Evolutionary conservation across 1,284 basidiomycete genomes (phyloP), one percentile per base, ranked within the genome.

Genomic region (Cystobasidium slooffiae): DNA sequence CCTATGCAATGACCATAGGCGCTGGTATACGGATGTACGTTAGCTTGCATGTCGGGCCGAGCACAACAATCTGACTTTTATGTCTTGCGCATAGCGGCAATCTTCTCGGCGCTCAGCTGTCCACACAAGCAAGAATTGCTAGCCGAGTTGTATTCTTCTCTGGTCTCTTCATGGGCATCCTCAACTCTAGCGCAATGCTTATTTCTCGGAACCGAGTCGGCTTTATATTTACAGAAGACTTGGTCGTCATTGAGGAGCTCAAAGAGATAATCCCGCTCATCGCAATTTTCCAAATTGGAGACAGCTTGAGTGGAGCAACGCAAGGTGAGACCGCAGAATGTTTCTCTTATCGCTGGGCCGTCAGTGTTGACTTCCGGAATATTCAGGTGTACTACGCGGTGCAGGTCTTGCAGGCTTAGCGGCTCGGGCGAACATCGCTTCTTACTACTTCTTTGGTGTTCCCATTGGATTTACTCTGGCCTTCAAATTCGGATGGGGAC

Each of bases 201-300:
- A 82, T 84, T 9, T 84, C 84, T 7, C 87, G 87, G 83, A 82
- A 90, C 76, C 88, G 88, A 0, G 90, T 87, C 76, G 90, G 89
- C 0, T 88, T 88, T 77, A 80, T 91, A 10, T 91, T 89, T 82
- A 90, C 88, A 77, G 86, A 89, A 66, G 89, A 91, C 75, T 79
- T 82, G 16, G 84, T 85, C 3, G 89, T 91, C 10, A 87, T 87
- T 5, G 76, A 75, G 6, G 84, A 91, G 22, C 90, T 92, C 41
- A 87, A 87, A 68, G 83, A 85, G 67, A 88, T 92, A 14, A 90
- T 92, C 86, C 91, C 91, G 0, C 85, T 91, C 18, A 89, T 92
- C 0, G 90, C 91, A 1, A 89, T 89, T 0, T 92, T 92, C 81
- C 90, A 92, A 82, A 84, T 87, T 16, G 89, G 89, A 2, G 90